Evolutionary conservation across 352 stramenopile genomes (phyloP).

Genomic region (Phytopythium vexans): DNA sequence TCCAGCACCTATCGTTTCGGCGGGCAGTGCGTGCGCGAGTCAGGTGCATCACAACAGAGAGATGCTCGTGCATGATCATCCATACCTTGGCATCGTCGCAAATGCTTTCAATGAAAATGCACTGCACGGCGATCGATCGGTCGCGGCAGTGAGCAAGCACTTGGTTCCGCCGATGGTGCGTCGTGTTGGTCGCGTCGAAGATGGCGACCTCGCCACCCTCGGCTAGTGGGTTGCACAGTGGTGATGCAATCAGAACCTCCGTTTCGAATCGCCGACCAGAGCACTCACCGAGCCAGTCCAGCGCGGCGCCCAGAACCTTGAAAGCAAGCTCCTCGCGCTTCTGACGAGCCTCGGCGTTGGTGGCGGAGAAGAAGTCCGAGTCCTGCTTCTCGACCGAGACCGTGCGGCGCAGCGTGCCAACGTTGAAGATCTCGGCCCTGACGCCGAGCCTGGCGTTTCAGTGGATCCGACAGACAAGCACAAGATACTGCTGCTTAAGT

Average conservation of each 20-base stretch:
- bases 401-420: conserved; percentile 85
- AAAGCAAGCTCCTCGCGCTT: conserved; percentile 70
- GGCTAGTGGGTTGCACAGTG: conserved; percentile 7
- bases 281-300: conserved; percentile 35
- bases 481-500: no score
- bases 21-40: not conserved
- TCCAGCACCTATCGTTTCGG: conserved; percentile 32
- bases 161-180: conserved; percentile 24
- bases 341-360: conserved; percentile 55
- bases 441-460: conserved; percentile 26
- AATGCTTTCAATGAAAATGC: conserved; percentile 86
- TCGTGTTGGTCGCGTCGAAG: conserved; percentile 79
- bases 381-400: conserved; percentile 54
- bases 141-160: conserved; percentile 19
- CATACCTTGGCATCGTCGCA: conserved; percentile 51
- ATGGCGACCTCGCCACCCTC: conserved; percentile 63
- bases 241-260: not conserved
- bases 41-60: no score
- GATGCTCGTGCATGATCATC: not conserved
- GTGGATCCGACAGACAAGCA: no score
- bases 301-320: conserved; percentile 28
- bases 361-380: conserved; percentile 84
- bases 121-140: conserved; percentile 25
- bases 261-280: not conserved
- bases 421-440: conserved; percentile 86